Percentiles rank a stretch among this genome's conserved stretches.
phyloP scores from a whole-genome alignment of 306 rosid genomes.

The Glycine latifolia region DNA sequence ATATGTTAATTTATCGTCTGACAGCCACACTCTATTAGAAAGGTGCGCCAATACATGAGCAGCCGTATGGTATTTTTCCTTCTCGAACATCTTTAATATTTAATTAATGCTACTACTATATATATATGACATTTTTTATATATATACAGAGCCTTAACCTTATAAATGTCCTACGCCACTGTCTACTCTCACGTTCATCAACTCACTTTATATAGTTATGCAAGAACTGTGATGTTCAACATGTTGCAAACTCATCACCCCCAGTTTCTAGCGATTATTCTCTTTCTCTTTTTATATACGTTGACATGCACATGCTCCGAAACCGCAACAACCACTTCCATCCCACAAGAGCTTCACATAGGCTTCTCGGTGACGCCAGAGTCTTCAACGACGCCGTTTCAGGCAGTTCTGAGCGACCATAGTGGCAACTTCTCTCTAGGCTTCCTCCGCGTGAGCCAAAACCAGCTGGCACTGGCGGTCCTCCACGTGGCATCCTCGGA shows the following conservation, averaged over 20 bases:
- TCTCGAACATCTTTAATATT: not conserved
- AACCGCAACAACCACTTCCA: constrained; percentile 17
- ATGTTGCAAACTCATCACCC: constrained; percentile 53
- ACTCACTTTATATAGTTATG: not conserved
- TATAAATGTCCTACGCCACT: constrained; percentile 13
- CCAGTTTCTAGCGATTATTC: constrained; percentile 26
- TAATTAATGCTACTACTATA: not conserved
- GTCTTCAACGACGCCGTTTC: constrained; percentile 61
- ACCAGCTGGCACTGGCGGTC: constrained; percentile 67
- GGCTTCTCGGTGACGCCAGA: constrained; percentile 69
- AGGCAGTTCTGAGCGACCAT: constrained; percentile 66
- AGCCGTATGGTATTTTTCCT: not conserved
- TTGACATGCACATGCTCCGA: constrained; percentile 28
- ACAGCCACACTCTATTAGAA: not conserved
- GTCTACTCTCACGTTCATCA: not conserved
- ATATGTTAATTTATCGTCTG: not conserved
- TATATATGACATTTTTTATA: not conserved
- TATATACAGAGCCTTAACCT: not conserved
- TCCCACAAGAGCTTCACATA: constrained; percentile 46
- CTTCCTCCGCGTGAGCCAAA: constrained; percentile 67
- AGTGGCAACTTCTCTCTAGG: constrained; percentile 75
- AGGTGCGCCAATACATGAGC: not conserved
- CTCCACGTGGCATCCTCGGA: constrained; percentile 73
- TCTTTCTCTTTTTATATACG: constrained; percentile 30
- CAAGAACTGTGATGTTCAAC: constrained; percentile 1